Base-by-base conservation (phyloP, 768 basidiomycete species). In the Russula virescens region DNA sequence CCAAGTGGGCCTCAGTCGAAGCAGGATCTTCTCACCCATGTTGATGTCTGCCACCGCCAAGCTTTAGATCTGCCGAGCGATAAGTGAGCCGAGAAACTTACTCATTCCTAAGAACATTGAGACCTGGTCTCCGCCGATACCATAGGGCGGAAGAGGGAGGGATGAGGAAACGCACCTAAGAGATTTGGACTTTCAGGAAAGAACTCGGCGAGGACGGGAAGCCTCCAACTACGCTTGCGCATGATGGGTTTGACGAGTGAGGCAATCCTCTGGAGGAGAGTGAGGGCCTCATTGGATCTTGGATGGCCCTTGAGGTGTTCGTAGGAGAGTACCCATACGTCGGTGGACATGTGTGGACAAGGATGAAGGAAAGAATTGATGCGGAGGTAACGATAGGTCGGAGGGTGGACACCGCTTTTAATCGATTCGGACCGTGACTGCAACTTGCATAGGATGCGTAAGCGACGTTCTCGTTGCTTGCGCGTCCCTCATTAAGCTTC, bases 191-290 rank as follows among this genome's bases (percentile, higher is more conserved):
- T 82, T 11, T 85, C 82, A 5, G 93, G 93, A 68, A 89, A 92
- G 79, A 95, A 94, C 73, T 96, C 91, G n/a, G 85, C 77, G n/a
- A 92, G 82, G 1, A 84, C 79, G 28, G 89, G 88, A 28, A 93
- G 77, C 28, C 81, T 78, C 94, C 94, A 98, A 5, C 75, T 75
- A 68, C 87, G 87, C 67, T 87, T 91, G 61, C 86, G 79, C 94
- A 97, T 97, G 66, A 98, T 93, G 8, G 95, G 95, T 73, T 94
- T 95, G 54, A 96, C 92, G 53, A 91, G 79, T 1, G 86, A 85
- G 0, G 88, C 86, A 34, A 91, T 79, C 64, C 80, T 80, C 67
- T 88, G 81, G 42, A 94, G 79, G 71, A 89, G 77, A 18, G 77
- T 72, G 47, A 91, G 77, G 19, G 92, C 91, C 43, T 82, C 79